Conservation (phyloP, 2,329 filamentous ascomycete genomes). For the Aspergillus novoparasiticus region DNA sequence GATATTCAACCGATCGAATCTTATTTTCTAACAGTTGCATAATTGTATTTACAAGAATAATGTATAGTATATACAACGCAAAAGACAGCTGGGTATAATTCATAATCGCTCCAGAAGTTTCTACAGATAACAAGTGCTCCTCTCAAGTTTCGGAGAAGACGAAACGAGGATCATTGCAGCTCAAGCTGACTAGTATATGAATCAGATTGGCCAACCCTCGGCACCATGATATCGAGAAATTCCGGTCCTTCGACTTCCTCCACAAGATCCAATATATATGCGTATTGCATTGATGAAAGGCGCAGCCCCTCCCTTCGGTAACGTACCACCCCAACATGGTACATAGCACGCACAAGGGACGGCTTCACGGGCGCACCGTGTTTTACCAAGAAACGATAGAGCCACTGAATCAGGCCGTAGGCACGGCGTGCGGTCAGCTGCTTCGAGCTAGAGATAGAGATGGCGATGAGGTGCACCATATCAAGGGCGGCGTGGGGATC, state of each 20-base stretch:
- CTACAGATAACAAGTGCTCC: neutral
- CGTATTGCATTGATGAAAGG: slow-evolving; percentile 39
- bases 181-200: neutral
- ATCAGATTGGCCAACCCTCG: slow-evolving; percentile 19
- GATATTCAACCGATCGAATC: neutral
- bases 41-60: neutral
- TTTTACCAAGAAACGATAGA: slow-evolving; percentile 48
- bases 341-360: slow-evolving; percentile 51
- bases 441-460: slow-evolving; percentile 43
- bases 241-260: slow-evolving; percentile 45
- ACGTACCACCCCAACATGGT: slow-evolving; percentile 52
- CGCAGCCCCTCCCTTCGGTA: slow-evolving; percentile 40
- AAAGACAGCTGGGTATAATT: neutral
- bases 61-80: neutral
- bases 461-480: slow-evolving; percentile 49
- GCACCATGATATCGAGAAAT: slow-evolving; percentile 37
- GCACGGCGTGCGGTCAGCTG: slow-evolving; percentile 43
- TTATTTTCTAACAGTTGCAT: neutral
- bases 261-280: slow-evolving; percentile 50
- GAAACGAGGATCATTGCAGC: neutral
- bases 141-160: neutral
- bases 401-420: slow-evolving; percentile 50
- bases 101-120: neutral
- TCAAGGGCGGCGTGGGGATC: slow-evolving; percentile 42
- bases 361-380: slow-evolving; percentile 47